Evolutionary conservation across 495 filamentous ascomycete genomes (phyloP).

Genomic region (Hypoxylon fuscum): DNA sequence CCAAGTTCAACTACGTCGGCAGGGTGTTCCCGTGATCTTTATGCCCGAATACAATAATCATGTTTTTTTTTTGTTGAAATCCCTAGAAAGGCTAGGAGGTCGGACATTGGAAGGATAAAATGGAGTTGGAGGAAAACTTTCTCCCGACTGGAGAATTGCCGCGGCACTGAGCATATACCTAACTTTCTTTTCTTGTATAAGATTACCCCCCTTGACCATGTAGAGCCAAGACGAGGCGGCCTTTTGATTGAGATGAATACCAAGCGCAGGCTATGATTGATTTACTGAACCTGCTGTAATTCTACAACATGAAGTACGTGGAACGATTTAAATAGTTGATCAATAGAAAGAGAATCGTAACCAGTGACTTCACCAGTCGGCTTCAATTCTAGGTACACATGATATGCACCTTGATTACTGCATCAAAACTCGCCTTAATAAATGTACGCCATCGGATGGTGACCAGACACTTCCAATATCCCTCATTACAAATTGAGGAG

Average conservation of each 20-base stretch:
- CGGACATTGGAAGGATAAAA: constrained; percentile 4
- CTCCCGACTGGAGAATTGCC: not conserved
- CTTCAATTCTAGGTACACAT: not conserved
- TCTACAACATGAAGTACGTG: constrained; percentile 10
- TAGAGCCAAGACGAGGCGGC: not conserved
- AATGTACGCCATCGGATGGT: too few species aligned
- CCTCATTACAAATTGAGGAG: too few species aligned
- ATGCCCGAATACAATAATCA: not conserved
- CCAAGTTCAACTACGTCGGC: constrained; percentile 35
- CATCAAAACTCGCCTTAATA: not conserved
- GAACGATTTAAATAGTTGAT: constrained; percentile 3
- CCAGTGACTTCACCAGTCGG: not conserved
- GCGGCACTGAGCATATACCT: not conserved
- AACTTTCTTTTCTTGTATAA: constrained; percentile 11
- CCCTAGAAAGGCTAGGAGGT: constrained; percentile 12
- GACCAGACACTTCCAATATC: too few species aligned
- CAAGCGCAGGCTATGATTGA: not conserved
- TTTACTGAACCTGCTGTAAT: constrained; percentile 2
- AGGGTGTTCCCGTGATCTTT: constrained; percentile 24
- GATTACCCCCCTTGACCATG: not conserved
- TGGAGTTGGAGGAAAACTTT: constrained; percentile 21
- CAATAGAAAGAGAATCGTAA: constrained; percentile 10
- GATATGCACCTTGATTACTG: not conserved
- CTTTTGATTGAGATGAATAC: constrained; percentile 19
- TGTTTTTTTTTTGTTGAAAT: constrained; percentile 10